phyloP scores from a whole-genome alignment of 2,329 filamentous ascomycete genomes.

The Claviceps monticola region DNA sequence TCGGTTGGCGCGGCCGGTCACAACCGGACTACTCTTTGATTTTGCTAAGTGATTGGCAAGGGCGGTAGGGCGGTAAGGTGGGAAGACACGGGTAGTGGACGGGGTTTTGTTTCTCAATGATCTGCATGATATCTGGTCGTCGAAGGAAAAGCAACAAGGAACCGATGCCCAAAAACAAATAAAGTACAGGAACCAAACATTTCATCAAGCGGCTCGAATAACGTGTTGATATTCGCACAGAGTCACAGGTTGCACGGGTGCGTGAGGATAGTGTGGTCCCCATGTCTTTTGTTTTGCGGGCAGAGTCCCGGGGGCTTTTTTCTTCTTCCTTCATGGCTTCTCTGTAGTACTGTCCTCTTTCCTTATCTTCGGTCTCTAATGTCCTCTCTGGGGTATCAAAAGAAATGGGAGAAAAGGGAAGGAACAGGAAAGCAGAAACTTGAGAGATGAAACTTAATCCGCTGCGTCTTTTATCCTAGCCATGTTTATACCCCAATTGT shows the following conservation, averaged over 20 bases:
- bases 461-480: neutral
- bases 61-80: constrained; percentile 19
- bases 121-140: constrained; percentile 21
- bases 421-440: neutral
- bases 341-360: neutral
- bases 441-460: neutral
- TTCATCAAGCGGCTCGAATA: neutral
- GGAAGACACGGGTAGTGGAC: constrained; percentile 15
- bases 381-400: neutral
- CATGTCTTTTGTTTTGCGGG: neutral
- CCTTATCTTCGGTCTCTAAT: neutral
- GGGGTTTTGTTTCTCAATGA: constrained; percentile 18
- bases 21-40: constrained; percentile 34
- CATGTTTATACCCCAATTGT: neutral
- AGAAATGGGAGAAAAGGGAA: neutral
- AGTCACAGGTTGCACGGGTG: neutral
- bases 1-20: constrained; percentile 41
- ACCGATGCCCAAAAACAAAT: constrained; percentile 17
- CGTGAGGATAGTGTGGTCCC: neutral
- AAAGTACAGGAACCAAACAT: constrained; percentile 17
- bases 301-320: neutral
- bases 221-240: neutral
- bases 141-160: constrained; percentile 7
- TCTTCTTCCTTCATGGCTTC: neutral
- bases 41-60: constrained; percentile 33